phyloP scores from a whole-genome alignment of 805 yeast species.

The Kluyveromyces wickerhamii region DNA sequence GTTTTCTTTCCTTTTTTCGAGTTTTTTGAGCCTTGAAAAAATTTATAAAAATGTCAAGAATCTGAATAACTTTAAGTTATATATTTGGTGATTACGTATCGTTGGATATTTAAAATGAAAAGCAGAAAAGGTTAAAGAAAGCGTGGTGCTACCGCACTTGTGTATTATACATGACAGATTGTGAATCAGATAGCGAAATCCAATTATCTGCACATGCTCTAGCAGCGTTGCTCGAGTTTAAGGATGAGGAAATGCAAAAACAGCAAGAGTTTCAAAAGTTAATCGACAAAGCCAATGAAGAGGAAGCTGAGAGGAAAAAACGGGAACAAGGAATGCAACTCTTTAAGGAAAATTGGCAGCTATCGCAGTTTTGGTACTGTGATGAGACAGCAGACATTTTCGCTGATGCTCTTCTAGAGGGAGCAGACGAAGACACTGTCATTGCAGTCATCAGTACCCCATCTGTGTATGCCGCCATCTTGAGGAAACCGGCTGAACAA shows the following conservation, averaged over 20 bases:
- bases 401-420: conserved; percentile 66
- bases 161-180: conserved; percentile 14
- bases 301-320: conserved; percentile 24
- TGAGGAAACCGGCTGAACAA: conserved; percentile 39
- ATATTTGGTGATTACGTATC: too few relatives aligned
- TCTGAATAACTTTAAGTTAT: too few relatives aligned
- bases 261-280: conserved; percentile 48
- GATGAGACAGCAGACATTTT: conserved; percentile 63
- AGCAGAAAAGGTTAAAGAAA: too few relatives aligned
- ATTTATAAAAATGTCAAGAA: too few relatives aligned
- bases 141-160: too few relatives aligned
- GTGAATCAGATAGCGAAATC: conserved; percentile 15
- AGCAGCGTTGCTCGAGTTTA: conserved; percentile 56
- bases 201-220: conserved; percentile 40
- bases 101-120: too few relatives aligned
- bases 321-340: conserved; percentile 51
- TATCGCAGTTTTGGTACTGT: conserved; percentile 86
- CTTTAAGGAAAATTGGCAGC: conserved; percentile 89
- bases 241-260: conserved; percentile 52
- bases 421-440: conserved; percentile 63
- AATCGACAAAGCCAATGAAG: conserved; percentile 48
- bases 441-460: conserved; percentile 84
- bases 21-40: too few relatives aligned
- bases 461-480: conserved; percentile 80
- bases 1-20: not conserved